Evolutionary conservation across 2,329 filamentous ascomycete species (phyloP).

Genomic region (Talaromyces albobiverticillius): DNA sequence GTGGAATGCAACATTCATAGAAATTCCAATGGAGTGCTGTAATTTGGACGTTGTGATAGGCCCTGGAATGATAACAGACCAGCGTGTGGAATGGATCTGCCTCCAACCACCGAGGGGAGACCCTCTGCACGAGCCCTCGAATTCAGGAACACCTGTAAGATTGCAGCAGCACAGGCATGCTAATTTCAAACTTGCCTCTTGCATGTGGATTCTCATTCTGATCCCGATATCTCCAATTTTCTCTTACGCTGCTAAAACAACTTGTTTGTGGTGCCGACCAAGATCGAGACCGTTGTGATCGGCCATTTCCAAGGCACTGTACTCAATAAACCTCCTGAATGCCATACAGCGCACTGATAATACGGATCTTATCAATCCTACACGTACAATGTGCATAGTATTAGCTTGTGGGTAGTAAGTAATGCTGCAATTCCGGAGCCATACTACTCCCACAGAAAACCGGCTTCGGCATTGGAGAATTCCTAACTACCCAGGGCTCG

Average conservation of each 20-base stretch:
- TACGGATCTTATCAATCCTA: background rate
- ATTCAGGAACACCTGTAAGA: conserved; percentile 14
- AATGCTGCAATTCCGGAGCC: background rate
- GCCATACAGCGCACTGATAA: background rate
- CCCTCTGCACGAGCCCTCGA: conserved; percentile 3
- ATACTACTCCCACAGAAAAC: background rate
- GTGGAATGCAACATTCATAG: conserved; percentile 33
- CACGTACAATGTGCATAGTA: too few species aligned
- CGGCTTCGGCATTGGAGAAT: background rate
- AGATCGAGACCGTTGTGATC: conserved; percentile 10
- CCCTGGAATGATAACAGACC: conserved; percentile 12
- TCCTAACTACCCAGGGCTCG: too few species aligned
- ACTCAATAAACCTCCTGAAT: background rate
- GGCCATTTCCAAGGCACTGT: background rate
- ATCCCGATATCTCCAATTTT: background rate
- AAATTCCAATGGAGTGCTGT: conserved; percentile 18
- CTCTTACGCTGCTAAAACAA: background rate
- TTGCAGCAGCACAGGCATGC: conserved; percentile 7
- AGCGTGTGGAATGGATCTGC: conserved; percentile 28
- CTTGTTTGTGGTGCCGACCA: background rate
- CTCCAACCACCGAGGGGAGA: background rate
- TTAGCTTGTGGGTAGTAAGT: background rate
- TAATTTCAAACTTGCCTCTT: conserved; percentile 7
- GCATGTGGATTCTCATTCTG: conserved; percentile 5
- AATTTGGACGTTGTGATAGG: conserved; percentile 11